phyloP scores from a whole-genome alignment of 108 stramenopile species.

The Conticribra weissflogii region DNA sequence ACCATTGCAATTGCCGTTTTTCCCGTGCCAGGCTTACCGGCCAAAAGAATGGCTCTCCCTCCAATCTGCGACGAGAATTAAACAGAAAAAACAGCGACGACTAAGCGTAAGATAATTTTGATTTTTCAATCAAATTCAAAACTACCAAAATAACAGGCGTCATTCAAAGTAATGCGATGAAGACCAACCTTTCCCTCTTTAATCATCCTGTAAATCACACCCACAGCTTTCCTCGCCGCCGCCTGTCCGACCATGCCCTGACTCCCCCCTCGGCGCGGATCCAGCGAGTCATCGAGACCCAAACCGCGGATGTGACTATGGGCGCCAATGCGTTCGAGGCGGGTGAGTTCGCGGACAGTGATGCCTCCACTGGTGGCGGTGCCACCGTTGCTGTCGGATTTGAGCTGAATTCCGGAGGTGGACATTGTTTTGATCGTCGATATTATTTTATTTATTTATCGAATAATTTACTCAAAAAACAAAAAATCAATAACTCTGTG shows the following conservation, averaged over 20 bases:
- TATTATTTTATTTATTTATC: too few relatives aligned
- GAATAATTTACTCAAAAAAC: too few relatives aligned
- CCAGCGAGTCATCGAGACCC: constrained; percentile 95
- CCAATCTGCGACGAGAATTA: constrained; percentile 66
- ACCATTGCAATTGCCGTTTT: constrained; percentile 95
- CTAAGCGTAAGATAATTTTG: background rate
- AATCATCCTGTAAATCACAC: constrained; percentile 90
- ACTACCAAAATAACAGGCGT: too few relatives aligned
- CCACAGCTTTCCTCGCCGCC: constrained; percentile 73
- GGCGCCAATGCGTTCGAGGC: constrained; percentile 98
- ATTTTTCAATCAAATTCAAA: background rate
- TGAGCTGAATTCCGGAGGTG: constrained; percentile 22
- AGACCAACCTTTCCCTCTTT: constrained; percentile 52
- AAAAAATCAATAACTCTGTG: too few relatives aligned
- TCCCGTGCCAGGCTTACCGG: constrained; percentile 91
- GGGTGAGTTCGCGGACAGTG: constrained; percentile 83
- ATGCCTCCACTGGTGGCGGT: constrained; percentile 12
- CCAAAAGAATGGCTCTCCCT: constrained; percentile 89
- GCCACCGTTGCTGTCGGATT: too few relatives aligned
- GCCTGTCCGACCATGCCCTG: constrained; percentile 93
- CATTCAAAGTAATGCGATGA: too few relatives aligned
- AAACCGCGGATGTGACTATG: constrained; percentile 99
- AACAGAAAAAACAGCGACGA: background rate
- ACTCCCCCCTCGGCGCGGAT: constrained; percentile 71
- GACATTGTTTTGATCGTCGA: background rate